phyloP scores from a whole-genome alignment of 2,329 filamentous ascomycete genomes.

The Fusarium humuli region DNA sequence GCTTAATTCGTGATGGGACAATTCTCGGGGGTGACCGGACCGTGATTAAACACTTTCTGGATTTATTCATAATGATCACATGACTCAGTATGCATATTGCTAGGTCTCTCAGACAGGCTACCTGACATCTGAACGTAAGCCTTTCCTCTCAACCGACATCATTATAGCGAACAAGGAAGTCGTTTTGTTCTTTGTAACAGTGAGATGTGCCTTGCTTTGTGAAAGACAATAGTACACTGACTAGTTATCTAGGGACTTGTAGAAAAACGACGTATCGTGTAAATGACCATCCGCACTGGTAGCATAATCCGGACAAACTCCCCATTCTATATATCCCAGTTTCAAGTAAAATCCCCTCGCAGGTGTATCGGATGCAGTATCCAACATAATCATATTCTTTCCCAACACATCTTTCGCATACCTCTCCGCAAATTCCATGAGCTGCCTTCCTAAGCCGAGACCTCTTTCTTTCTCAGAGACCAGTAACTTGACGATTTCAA shows the following conservation, averaged over 20 bases:
- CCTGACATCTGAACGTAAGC: too few relatives aligned
- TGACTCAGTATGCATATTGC: not conserved
- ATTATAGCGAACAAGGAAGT: too few relatives aligned
- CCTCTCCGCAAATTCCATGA: not conserved
- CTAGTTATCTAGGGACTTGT: not conserved
- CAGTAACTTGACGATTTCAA: not conserved
- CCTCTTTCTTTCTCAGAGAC: not conserved
- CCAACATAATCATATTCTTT: constrained; percentile 1
- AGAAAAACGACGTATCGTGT: not conserved
- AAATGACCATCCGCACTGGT: not conserved
- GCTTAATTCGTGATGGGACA: not conserved
- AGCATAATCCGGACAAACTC: constrained; percentile 5
- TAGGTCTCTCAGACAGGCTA: too few relatives aligned
- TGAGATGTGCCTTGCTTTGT: too few relatives aligned
- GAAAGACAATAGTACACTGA: too few relatives aligned
- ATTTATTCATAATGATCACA: accelerated
- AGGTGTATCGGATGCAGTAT: not conserved
- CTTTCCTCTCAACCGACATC: too few relatives aligned
- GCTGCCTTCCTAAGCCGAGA: not conserved
- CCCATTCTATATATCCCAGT: constrained; percentile 1
- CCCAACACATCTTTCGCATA: not conserved
- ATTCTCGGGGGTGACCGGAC: not conserved
- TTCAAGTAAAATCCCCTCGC: constrained; percentile 4
- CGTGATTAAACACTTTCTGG: not conserved
- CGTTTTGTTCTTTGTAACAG: too few relatives aligned